phyloP scores from a whole-genome alignment of 371 early-diverging fungal species.

The Enterospora canceri region DNA sequence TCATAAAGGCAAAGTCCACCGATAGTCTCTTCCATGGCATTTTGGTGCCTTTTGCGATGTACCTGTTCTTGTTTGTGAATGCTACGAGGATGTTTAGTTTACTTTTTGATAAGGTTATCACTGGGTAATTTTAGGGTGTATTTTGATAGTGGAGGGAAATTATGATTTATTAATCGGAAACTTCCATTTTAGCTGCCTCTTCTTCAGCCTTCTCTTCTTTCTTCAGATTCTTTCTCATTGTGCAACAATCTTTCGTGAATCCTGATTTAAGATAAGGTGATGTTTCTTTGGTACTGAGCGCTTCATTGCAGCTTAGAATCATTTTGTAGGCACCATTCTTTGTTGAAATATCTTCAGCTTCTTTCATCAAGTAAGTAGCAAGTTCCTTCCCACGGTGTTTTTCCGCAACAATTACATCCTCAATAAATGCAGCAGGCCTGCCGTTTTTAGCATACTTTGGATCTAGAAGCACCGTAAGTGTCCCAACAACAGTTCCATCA shows the following conservation, averaged over 20 bases:
- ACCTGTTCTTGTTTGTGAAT: conserved; percentile 15
- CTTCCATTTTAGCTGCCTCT: too few relatives aligned
- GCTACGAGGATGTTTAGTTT: conserved; percentile 24
- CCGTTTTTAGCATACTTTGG: background rate
- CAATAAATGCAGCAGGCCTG: background rate
- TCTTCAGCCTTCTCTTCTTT: background rate
- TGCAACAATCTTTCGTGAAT: background rate
- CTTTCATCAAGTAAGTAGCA: background rate
- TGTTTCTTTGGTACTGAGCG: background rate
- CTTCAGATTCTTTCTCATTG: background rate
- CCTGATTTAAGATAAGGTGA: background rate
- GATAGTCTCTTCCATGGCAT: conserved; percentile 24
- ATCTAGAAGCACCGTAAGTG: background rate
- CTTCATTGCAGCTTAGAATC: background rate
- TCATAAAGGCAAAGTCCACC: conserved; percentile 20
- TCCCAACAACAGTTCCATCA: background rate
- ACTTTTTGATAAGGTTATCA: background rate
- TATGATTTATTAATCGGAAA: too few relatives aligned
- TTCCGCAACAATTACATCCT: background rate
- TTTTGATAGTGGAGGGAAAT: too few relatives aligned
- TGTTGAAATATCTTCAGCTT: background rate
- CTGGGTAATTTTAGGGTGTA: too few relatives aligned
- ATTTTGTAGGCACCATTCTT: background rate
- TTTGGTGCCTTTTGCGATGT: conserved; percentile 10
- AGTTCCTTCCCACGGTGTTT: background rate